phyloP scores from a whole-genome alignment of 2,329 filamentous ascomycete genomes.

The Berkeleyomyces rouxiae region DNA sequence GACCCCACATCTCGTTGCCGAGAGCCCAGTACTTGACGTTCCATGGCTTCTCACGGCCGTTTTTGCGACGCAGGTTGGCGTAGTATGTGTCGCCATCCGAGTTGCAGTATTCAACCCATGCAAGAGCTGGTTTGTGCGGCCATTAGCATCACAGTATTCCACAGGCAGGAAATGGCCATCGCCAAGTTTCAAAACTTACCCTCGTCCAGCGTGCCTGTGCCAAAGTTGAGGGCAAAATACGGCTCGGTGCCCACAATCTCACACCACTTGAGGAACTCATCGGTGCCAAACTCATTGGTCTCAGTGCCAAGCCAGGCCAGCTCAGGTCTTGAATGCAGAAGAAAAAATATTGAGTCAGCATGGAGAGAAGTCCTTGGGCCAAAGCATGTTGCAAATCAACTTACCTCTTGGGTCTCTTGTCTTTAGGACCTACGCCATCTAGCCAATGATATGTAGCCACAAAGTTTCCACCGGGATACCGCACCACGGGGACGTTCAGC shows the following conservation, averaged over 20 bases:
- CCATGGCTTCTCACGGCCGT: slow-evolving; percentile 63
- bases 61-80: slow-evolving; percentile 59
- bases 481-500: slow-evolving; percentile 57
- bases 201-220: slow-evolving; percentile 44
- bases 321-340: slow-evolving; percentile 39
- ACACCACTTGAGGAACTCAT: slow-evolving; percentile 77
- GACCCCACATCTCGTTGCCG: slow-evolving; percentile 57
- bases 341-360: neutral
- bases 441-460: slow-evolving; percentile 74
- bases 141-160: neutral
- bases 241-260: slow-evolving; percentile 56
- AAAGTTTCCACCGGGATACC: slow-evolving; percentile 76
- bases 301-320: slow-evolving; percentile 66
- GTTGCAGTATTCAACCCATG: slow-evolving; percentile 80
- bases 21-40: slow-evolving; percentile 74
- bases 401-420: slow-evolving; percentile 40
- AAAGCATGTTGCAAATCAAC: slow-evolving; percentile 1
- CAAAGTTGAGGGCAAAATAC: slow-evolving; percentile 67
- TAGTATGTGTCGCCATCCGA: slow-evolving; percentile 61
- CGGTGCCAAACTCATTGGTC: slow-evolving; percentile 65
- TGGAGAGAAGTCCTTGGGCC: neutral
- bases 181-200: slow-evolving; percentile 15
- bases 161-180: neutral
- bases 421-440: slow-evolving; percentile 60
- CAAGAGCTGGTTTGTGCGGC: slow-evolving; percentile 30